phyloP scores from a whole-genome alignment of 768 basidiomycete species.

The Cystobasidium onofrii region DNA sequence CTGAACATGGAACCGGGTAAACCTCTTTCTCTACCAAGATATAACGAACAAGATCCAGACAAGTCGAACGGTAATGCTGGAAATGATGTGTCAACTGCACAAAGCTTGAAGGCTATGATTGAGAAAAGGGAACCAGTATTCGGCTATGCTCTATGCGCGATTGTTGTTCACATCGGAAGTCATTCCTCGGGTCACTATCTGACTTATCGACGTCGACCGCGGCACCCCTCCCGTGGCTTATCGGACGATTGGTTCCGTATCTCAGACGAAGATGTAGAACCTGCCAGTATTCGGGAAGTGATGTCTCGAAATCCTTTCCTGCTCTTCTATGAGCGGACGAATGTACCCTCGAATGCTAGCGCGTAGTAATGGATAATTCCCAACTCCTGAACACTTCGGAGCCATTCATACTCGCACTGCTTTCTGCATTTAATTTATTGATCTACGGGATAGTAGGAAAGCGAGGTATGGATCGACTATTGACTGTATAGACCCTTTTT shows the following conservation, averaged over 20 bases:
- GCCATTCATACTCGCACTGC: no score
- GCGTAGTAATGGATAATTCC: no score
- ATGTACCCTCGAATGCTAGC: neutral
- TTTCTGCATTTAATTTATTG: no score
- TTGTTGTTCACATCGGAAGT: neutral
- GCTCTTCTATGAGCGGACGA: neutral
- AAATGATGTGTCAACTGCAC: neutral
- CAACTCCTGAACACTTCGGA: no score
- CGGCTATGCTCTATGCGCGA: neutral
- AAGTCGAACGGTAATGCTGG: neutral
- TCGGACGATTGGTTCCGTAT: neutral
- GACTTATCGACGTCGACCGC: neutral
- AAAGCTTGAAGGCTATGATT: no score
- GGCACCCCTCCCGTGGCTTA: neutral
- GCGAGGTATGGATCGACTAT: neutral
- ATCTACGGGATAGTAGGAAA: no score
- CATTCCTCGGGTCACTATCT: conserved; percentile 5
- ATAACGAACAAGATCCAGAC: neutral
- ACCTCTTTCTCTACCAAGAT: conserved; percentile 55
- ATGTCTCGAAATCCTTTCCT: neutral
- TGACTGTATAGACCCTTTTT: neutral
- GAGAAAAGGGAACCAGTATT: neutral
- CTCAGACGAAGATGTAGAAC: neutral
- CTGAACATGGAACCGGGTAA: conserved; percentile 62
- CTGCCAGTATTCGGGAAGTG: neutral